These are phyloP conservation scores for Claviceps paspali DNA, from an alignment of 2,329 filamentous ascomycete genomes.

Conservation along the genomic window DNA sequence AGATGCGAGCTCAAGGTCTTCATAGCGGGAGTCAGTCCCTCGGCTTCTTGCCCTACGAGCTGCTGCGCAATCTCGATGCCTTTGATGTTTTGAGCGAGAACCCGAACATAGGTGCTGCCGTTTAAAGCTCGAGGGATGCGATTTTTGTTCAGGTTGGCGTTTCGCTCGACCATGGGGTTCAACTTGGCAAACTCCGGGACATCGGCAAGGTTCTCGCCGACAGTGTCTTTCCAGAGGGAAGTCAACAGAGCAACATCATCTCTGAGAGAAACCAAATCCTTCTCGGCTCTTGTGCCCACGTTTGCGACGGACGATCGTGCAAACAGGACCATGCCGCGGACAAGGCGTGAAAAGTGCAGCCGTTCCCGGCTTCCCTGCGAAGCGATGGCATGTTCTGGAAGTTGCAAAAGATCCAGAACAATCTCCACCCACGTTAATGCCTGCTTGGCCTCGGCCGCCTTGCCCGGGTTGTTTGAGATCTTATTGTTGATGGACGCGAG, in stretches of 20 bases:
- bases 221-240: conserved; percentile 13
- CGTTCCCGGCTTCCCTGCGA: conserved; percentile 8
- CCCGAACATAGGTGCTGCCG: conserved; percentile 13
- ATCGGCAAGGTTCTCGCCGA: conserved; percentile 8
- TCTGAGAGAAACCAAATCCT: conserved; percentile 11
- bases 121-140: conserved; percentile 9
- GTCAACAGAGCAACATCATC: conserved; percentile 16
- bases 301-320: conserved; percentile 13
- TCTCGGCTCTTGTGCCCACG: conserved; percentile 11
- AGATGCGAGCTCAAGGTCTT: conserved; percentile 22
- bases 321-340: conserved; percentile 18
- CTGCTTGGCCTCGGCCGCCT: conserved; percentile 20
- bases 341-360: conserved; percentile 13
- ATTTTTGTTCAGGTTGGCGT: conserved; percentile 2
- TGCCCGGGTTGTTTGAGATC: conserved; percentile 23
- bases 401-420: conserved; percentile 34
- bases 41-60: conserved; percentile 18
- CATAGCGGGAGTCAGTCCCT: conserved; percentile 23
- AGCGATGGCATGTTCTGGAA: conserved; percentile 21
- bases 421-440: conserved; percentile 30
- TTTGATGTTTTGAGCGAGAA: conserved; percentile 18
- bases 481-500: conserved; percentile 18
- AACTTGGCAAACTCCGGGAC: conserved; percentile 13
- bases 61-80: conserved; percentile 30
- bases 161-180: conserved; percentile 9